Base-by-base conservation (phyloP, 257 asterid species). In the Solanum peruvianum region DNA sequence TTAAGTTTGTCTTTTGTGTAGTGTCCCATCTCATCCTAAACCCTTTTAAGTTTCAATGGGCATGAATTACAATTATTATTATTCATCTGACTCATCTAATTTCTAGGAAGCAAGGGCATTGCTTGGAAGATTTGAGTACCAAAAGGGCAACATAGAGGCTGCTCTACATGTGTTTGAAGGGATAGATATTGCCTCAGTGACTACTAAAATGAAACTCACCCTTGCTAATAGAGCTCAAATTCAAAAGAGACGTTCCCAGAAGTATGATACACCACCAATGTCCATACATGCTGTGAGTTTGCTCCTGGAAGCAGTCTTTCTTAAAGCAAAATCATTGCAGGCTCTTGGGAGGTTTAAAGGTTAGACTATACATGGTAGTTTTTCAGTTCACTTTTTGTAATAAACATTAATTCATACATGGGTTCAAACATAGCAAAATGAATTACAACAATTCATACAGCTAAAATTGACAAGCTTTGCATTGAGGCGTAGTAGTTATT, bases 41-140 rank as follows among this genome's bases (percentile, higher is more conserved):
- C 9, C 12, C 60, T 60, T 64, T 83, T 35, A 35, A 10, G 76
- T 78, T 45, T 45, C 12, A 20, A 81, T 49, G 35, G 83, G 42
- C 27, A 81, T 49, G 69, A 5, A 11, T 29, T 81, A 11, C 45
- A 49, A 49, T 81, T 20, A 31, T 81, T 8, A 52, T 52, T 52
- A 52, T 52, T 52, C 85, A 29, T 81, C 7, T 31, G 69, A 49
- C 45, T 10, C 31, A 49, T 49, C 44, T 76, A 85, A 84, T 77
- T 86, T 89, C 66, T 94, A 97, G 99, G 99, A 97, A 94, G 99
- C 98, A 31, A 95, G 99, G 87, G 98, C 99, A 14, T 86, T 97
- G 89, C 89, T 97, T 87, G 99, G 99, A 88, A 91, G 99, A 89
- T 94, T 91, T 49, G 99, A 97, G 90, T 94, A 92, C 90, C 99